Conservation (phyloP, 2,329 filamentous ascomycete genomes). For the Hypoxylon sp. region DNA sequence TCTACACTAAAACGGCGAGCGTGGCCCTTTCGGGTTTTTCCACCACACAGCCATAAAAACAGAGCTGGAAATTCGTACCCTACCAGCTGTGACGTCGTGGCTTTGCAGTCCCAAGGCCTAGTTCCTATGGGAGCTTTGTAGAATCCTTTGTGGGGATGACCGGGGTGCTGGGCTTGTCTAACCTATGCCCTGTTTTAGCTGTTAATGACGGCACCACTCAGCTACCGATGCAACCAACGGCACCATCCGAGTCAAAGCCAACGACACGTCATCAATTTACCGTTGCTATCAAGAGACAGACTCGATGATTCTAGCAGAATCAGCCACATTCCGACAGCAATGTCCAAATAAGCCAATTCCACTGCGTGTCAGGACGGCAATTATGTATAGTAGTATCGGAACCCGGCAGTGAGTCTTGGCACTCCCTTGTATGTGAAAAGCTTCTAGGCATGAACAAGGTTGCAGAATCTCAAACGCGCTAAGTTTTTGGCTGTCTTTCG, state of each 20-base stretch:
- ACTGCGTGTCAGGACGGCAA: neutral
- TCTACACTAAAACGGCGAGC: conserved; percentile 17
- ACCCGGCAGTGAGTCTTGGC: conserved; percentile 27
- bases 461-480: conserved; percentile 24
- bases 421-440: conserved; percentile 12
- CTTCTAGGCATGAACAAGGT: conserved; percentile 9
- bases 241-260: conserved; percentile 38
- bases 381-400: conserved; percentile 1
- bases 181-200: conserved; percentile 41
- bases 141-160: conserved; percentile 30
- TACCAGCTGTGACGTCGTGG: conserved; percentile 51
- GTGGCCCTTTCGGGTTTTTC: conserved; percentile 24
- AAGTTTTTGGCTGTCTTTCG: conserved; percentile 21
- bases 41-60: conserved; percentile 49
- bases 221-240: conserved; percentile 32
- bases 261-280: conserved; percentile 49
- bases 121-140: conserved; percentile 12
- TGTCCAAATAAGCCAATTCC: conserved; percentile 12
- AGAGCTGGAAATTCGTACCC: conserved; percentile 47
- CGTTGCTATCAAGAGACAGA: conserved; percentile 1
- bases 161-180: conserved; percentile 30
- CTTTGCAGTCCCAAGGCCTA: conserved; percentile 35
- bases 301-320: conserved; percentile 17
- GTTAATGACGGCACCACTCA: conserved; percentile 40
- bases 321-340: conserved; percentile 12